Percentiles rank a stretch among this genome's conserved stretches.
These are phyloP conservation scores for Populus deltoides DNA, from an alignment of 345 rosid species.

Conservation along the genomic window DNA sequence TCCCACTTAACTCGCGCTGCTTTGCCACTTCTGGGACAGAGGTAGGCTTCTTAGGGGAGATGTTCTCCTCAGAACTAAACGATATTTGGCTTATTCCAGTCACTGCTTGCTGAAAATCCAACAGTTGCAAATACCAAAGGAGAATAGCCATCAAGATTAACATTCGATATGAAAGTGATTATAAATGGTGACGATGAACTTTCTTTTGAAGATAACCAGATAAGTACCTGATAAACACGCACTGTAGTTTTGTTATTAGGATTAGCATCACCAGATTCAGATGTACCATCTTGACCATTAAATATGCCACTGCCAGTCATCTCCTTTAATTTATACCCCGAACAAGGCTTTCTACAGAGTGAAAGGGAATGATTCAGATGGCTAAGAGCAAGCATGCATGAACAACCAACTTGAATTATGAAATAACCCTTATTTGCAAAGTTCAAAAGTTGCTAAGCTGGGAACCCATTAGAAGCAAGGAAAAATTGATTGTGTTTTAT, in stretches of 20 bases:
- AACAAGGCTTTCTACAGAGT: constrained; percentile 76
- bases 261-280: constrained; percentile 51
- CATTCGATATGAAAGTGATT: background rate
- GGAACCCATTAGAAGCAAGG: background rate
- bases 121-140: background rate
- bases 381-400: background rate
- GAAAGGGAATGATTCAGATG: constrained; percentile 18
- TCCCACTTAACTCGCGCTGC: constrained; percentile 94
- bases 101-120: constrained; percentile 59
- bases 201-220: background rate
- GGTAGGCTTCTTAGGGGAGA: constrained; percentile 70
- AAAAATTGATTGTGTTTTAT: background rate
- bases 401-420: background rate
- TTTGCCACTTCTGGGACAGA: constrained; percentile 80
- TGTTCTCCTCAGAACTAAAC: constrained; percentile 68
- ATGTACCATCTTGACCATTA: constrained; percentile 47
- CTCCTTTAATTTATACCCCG: constrained; percentile 88
- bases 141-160: background rate
- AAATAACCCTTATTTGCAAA: background rate
- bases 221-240: constrained; percentile 77
- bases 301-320: constrained; percentile 95
- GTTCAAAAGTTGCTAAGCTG: background rate
- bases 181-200: background rate
- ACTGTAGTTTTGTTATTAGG: constrained; percentile 53
- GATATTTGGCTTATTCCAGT: constrained; percentile 91